These are phyloP conservation scores for Lolium perenne DNA, from an alignment of 176 grass and related monocot species.

Conservation along the genomic window DNA sequence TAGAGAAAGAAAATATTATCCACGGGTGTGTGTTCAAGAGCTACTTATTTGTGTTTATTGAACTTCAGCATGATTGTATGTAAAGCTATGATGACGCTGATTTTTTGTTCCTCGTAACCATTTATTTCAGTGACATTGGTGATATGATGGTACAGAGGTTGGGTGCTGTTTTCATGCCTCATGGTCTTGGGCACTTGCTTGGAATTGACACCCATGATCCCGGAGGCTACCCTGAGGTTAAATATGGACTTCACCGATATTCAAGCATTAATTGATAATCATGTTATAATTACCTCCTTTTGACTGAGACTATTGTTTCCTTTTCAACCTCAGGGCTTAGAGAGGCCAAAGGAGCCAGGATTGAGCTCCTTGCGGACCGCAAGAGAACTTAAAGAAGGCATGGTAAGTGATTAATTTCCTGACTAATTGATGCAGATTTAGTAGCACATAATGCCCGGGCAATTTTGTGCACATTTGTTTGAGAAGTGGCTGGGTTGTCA, in stretches of 20 bases:
- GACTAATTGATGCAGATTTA: slow-evolving; percentile 28
- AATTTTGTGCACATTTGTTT: slow-evolving; percentile 10
- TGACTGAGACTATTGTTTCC: slow-evolving; percentile 18
- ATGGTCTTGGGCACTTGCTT: slow-evolving; percentile 96
- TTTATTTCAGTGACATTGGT: slow-evolving; percentile 71
- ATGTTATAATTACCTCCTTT: background rate
- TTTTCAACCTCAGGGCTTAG: slow-evolving; percentile 64
- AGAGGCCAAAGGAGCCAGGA: slow-evolving; percentile 86
- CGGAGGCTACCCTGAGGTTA: slow-evolving; percentile 84
- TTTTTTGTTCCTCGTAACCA: slow-evolving; percentile 41
- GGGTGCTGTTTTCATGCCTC: slow-evolving; percentile 94
- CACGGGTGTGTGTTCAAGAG: slow-evolving; percentile 53
- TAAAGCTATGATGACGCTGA: slow-evolving; percentile 32
- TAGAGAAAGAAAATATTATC: slow-evolving; percentile 72
- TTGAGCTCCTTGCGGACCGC: slow-evolving; percentile 75
- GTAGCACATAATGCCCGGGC: background rate
- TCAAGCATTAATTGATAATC: slow-evolving; percentile 22
- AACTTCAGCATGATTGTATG: slow-evolving; percentile 26
- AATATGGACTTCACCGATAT: slow-evolving; percentile 5
- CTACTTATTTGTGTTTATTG: slow-evolving; percentile 28
- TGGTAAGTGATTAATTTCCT: slow-evolving; percentile 68
- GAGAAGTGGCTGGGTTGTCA: background rate
- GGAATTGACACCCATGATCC: slow-evolving; percentile 98
- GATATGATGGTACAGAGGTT: slow-evolving; percentile 88
- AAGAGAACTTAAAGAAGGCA: slow-evolving; percentile 83